Conservation (phyloP, 2,329 filamentous ascomycete species). For the Pezicula neosporulosa region DNA sequence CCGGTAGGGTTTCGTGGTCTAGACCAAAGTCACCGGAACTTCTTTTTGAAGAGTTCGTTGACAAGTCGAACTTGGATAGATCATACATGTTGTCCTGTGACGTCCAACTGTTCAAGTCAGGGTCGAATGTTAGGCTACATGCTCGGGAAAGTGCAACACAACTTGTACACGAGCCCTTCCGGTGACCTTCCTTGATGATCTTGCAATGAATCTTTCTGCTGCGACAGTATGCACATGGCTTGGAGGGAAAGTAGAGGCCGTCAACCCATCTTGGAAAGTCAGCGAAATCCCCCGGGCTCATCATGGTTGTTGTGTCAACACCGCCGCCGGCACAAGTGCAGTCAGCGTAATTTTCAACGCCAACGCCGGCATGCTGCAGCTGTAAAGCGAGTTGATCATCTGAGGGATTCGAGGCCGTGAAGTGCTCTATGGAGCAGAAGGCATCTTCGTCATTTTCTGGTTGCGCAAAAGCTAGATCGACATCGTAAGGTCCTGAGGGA, state of each 20-base stretch:
- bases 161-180: constrained; percentile 58
- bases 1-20: background rate
- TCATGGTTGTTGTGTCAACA: constrained; percentile 11
- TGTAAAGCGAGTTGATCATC: constrained; percentile 27
- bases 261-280: constrained; percentile 29
- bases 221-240: constrained; percentile 50
- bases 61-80: background rate
- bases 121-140: constrained; percentile 50
- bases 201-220: constrained; percentile 56
- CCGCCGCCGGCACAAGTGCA: too few relatives aligned
- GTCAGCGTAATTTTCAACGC: constrained; percentile 23
- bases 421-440: constrained; percentile 57
- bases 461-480: constrained; percentile 53
- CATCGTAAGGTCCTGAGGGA: constrained; percentile 30
- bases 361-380: constrained; percentile 25
- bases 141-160: constrained; percentile 56
- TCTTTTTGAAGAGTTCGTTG: background rate
- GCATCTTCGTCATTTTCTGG: constrained; percentile 57
- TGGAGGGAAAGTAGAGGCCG: constrained; percentile 20
- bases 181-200: constrained; percentile 54
- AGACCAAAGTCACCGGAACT: constrained; percentile 1
- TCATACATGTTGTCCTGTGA: background rate
- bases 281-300: constrained; percentile 41
- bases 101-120: background rate
- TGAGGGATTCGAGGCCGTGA: constrained; percentile 38